phyloP scores from a whole-genome alignment of 1,284 basidiomycete species.

The Irpex sp. region DNA sequence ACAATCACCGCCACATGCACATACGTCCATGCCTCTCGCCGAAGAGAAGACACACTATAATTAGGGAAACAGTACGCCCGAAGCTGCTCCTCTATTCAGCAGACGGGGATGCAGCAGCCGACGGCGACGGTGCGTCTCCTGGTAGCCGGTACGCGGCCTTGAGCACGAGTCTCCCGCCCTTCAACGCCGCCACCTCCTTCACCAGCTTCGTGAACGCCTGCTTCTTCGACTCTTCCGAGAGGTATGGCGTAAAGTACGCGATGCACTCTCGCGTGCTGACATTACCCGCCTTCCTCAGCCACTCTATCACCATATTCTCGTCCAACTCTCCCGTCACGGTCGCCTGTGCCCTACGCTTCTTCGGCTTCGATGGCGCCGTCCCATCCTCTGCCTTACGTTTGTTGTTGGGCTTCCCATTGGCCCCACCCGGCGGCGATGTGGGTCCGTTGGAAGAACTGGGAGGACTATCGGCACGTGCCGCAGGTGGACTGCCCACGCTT shows the following conservation, averaged over 20 bases:
- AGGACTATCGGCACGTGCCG: conserved; percentile 11
- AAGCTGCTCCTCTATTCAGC: background rate
- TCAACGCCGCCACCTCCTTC: conserved; percentile 70
- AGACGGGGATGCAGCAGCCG: conserved; percentile 11
- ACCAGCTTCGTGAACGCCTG: conserved; percentile 69
- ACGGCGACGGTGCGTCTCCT: conserved; percentile 13
- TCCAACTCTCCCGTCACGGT: conserved; percentile 47
- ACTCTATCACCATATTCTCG: conserved; percentile 63
- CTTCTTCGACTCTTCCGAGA: conserved; percentile 68
- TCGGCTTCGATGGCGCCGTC: conserved; percentile 43
- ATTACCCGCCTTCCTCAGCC: conserved; percentile 60
- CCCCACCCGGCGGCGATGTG: background rate
- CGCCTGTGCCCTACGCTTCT: conserved; percentile 57
- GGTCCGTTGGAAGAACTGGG: background rate
- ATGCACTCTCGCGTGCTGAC: conserved; percentile 75
- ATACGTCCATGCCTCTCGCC: background rate
- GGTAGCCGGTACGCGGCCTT: conserved; percentile 39
- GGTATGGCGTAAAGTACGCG: conserved; percentile 69
- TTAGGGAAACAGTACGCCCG: background rate
- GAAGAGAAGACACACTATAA: background rate
- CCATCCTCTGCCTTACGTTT: conserved; percentile 70
- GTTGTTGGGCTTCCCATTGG: conserved; percentile 29
- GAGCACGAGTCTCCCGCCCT: conserved; percentile 60
- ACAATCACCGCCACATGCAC: background rate
- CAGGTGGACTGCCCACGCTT: conserved; percentile 19